Evolutionary conservation across 2,329 filamentous ascomycete genomes (phyloP), one percentile per base, ranked within the genome.

Genomic region (Alternaria postmessia): DNA sequence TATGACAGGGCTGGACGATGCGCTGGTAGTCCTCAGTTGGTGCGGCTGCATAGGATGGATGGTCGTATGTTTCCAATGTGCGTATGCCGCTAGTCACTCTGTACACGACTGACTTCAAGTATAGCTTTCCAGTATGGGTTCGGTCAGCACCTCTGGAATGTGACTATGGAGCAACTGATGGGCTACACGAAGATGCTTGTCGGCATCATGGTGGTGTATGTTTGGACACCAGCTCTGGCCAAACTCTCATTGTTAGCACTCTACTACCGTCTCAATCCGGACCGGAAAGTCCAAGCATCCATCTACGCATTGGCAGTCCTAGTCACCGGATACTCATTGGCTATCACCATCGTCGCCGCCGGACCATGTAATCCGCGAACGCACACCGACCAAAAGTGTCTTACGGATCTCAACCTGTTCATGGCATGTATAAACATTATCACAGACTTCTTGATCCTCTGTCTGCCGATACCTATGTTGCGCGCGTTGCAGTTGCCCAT

Each of bases 381-480:
- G 7, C 62, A 64, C 39, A 52, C 39, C 3, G 60, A 62, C 14
- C 58, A 56, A n/a, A 57, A 60, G 24, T 70, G 66, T 39, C 61
- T 70, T 34, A 63, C 61, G 11, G 54, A 65, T 20, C 42, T 67
- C n/a, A 66, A 66, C 14, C 53, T 70, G n/a, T 63, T 62, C 42
- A 62, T 63, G 62, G 58, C 62, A 2, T 60, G 66, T 26, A 66
- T 78, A 57, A 78, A 78, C 41, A 78, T 79, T 46, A 51, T 73
- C 11, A 78, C 75, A 26, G 77, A 79, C 61, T 60, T 76, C n/a
- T 59, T 70, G 22, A 74, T 78, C n/a, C 64, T 74, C 5, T 51
- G 73, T 2, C 55, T 79, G 4, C 77, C 77, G 20, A 43, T 69
- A 43, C 62, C 59, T 3, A 67, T 67, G 63, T 22, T 71, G 42